Percentiles rank a stretch among this genome's conserved stretches.
These are phyloP conservation scores for Phytophthora citricola DNA, from an alignment of 352 stramenopile species.

Conservation along the genomic window DNA sequence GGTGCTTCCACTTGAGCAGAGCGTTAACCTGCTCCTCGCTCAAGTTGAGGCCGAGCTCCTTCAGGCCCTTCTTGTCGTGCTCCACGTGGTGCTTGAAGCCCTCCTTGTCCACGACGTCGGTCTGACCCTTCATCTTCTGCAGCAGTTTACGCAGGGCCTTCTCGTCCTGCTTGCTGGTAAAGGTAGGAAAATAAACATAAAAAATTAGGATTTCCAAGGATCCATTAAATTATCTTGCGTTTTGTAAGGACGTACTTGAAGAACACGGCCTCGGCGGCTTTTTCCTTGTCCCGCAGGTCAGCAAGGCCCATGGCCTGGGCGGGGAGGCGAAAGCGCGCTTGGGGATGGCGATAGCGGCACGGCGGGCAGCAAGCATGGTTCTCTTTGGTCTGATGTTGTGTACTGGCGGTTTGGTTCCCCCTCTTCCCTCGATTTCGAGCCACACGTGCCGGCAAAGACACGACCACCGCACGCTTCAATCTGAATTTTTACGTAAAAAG, in stretches of 20 bases:
- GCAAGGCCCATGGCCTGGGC: slow-evolving; percentile 54
- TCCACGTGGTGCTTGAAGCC: slow-evolving; percentile 78
- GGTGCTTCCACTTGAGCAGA: slow-evolving; percentile 92
- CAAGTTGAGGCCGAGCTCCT: slow-evolving; percentile 74
- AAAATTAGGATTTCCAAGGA: slow-evolving; percentile 4
- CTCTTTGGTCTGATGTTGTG: slow-evolving; percentile 20
- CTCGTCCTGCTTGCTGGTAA: slow-evolving; percentile 85
- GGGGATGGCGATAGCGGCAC: slow-evolving; percentile 48
- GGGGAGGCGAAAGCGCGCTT: slow-evolving; percentile 60
- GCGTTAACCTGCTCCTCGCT: slow-evolving; percentile 73
- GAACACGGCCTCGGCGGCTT: slow-evolving; percentile 73
- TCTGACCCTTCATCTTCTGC: slow-evolving; percentile 88
- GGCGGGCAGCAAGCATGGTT: slow-evolving; percentile 73
- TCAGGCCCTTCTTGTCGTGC: slow-evolving; percentile 79
- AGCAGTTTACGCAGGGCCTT: slow-evolving; percentile 87
- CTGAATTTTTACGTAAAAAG: slow-evolving; percentile 45
- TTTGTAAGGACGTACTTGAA: slow-evolving; percentile 78
- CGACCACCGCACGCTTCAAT: slow-evolving; percentile 29
- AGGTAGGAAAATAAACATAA: slow-evolving; percentile 1
- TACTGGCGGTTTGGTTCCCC: slow-evolving; percentile 25
- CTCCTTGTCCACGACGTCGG: slow-evolving; percentile 64
- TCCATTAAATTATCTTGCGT: slow-evolving; percentile 4
- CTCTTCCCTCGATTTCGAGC: slow-evolving; percentile 16
- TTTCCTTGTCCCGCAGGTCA: slow-evolving; percentile 78
- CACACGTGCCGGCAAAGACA: slow-evolving; percentile 27